These are phyloP conservation scores for Endocalyx cinctus DNA, from an alignment of 2,329 filamentous ascomycete genomes.

Conservation along the genomic window DNA sequence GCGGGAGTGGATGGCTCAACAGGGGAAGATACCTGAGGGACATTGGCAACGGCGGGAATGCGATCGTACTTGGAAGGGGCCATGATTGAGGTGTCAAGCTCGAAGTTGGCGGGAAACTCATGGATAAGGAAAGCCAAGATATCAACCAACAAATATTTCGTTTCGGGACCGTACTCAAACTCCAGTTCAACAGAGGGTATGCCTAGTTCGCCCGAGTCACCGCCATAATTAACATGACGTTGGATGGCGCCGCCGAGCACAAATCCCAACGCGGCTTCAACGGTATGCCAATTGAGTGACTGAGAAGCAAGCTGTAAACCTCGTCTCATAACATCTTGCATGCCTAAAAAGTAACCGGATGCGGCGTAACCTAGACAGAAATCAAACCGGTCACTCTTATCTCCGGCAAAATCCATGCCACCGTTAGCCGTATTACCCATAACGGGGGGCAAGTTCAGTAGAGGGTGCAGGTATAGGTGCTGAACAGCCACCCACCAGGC, in stretches of 20 bases:
- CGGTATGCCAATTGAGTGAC: conserved; percentile 57
- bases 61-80: conserved; percentile 35
- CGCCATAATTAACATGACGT: conserved; percentile 20
- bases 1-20: conserved; percentile 28
- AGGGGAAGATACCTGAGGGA: too few species aligned
- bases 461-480: conserved; percentile 50
- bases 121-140: conserved; percentile 56
- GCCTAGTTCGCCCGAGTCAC: conserved; percentile 13
- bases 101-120: conserved; percentile 57
- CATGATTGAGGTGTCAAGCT: conserved; percentile 44
- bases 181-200: conserved; percentile 17
- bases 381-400: conserved; percentile 40
- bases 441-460: conserved; percentile 35
- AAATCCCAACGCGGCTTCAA: conserved; percentile 57
- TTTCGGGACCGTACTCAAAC: conserved; percentile 51
- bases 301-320: conserved; percentile 56
- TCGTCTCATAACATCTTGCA: conserved; percentile 49
- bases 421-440: conserved; percentile 24
- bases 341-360: conserved; percentile 53
- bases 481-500: conserved; percentile 55
- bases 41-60: conserved; percentile 30
- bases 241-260: conserved; percentile 40
- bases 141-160: conserved; percentile 48
- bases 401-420: conserved; percentile 33
- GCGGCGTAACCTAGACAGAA: conserved; percentile 62